These are phyloP conservation scores for Yarrowia galli DNA, from an alignment of 1,139 yeast species.

Conservation along the genomic window DNA sequence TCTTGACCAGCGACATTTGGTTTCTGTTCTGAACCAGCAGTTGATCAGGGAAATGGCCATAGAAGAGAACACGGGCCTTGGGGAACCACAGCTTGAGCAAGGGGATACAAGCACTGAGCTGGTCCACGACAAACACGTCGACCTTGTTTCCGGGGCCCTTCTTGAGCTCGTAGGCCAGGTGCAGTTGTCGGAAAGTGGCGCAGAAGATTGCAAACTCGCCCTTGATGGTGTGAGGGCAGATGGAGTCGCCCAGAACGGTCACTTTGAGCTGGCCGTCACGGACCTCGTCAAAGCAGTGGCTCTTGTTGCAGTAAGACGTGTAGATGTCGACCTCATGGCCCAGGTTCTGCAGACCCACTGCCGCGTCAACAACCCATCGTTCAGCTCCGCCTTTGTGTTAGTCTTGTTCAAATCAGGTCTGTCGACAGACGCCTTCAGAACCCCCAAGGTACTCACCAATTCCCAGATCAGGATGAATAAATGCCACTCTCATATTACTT, in stretches of 20 bases:
- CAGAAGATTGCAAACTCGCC: conserved; percentile 80
- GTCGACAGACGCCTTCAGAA: no score
- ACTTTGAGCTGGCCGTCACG: conserved; percentile 63
- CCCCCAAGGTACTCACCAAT: conserved; percentile 54
- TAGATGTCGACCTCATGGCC: conserved; percentile 72
- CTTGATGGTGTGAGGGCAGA: conserved; percentile 70
- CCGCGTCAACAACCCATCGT: conserved; percentile 92
- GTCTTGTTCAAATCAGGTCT: no score
- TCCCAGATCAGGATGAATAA: conserved; percentile 94
- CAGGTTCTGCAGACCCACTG: conserved; percentile 78
- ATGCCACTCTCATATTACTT: conserved; percentile 66
- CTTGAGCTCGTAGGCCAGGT: conserved; percentile 62
- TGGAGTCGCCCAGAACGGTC: conserved; percentile 75
- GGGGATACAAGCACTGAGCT: conserved; percentile 85
- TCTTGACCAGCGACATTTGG: conserved; percentile 63
- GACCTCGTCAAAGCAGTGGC: conserved; percentile 92
- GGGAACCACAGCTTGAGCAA: conserved; percentile 53
- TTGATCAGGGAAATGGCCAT: conserved; percentile 97
- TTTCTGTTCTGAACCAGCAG: conserved; percentile 59
- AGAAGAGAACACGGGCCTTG: conserved; percentile 65
- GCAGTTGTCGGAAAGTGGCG: conserved; percentile 84
- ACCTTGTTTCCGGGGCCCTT: conserved; percentile 57
- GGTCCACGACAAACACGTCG: conserved; percentile 87
- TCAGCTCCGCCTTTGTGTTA: conserved; percentile 79
- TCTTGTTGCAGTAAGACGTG: conserved; percentile 87